phyloP scores from a whole-genome alignment of 129 eudicot species.

The Sambucus nigra region DNA sequence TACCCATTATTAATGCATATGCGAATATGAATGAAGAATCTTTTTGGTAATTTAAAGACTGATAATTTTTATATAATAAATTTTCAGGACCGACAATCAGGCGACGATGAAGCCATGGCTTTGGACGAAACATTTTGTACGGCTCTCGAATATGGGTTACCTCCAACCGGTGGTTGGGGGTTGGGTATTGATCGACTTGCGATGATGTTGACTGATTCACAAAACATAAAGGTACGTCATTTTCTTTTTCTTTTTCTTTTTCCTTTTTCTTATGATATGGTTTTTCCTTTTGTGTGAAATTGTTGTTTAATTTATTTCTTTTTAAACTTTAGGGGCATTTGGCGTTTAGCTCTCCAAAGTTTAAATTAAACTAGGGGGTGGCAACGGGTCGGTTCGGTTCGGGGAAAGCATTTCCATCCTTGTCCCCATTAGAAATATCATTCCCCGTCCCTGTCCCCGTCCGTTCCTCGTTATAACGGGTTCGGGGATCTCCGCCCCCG shows the following conservation, averaged over 20 bases:
- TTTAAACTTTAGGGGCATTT: neutral
- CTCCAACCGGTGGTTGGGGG: conserved; percentile 99
- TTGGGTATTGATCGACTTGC: conserved; percentile 84
- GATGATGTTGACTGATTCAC: conserved; percentile 86
- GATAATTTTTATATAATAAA: no score
- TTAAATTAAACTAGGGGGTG: no score
- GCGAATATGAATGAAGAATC: neutral
- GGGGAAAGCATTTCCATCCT: no score
- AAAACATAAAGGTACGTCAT: conserved; percentile 69
- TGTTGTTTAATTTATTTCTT: neutral
- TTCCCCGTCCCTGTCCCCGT: no score
- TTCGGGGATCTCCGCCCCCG: no score
- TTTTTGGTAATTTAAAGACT: neutral
- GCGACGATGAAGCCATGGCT: conserved; percentile 99
- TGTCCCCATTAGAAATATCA: no score
- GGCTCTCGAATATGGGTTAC: conserved; percentile 88
- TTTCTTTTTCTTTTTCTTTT: neutral
- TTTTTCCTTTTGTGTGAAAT: neutral
- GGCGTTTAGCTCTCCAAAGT: no score
- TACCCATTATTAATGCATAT: neutral
- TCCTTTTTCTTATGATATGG: neutral
- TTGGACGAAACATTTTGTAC: conserved; percentile 87
- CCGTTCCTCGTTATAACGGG: no score
- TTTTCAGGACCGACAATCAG: conserved; percentile 92
- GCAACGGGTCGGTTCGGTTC: no score